Evolutionary conservation across 2,329 filamentous ascomycete species (phyloP), one percentile per base, ranked within the genome.

Genomic region (Neofusicoccum parvum): DNA sequence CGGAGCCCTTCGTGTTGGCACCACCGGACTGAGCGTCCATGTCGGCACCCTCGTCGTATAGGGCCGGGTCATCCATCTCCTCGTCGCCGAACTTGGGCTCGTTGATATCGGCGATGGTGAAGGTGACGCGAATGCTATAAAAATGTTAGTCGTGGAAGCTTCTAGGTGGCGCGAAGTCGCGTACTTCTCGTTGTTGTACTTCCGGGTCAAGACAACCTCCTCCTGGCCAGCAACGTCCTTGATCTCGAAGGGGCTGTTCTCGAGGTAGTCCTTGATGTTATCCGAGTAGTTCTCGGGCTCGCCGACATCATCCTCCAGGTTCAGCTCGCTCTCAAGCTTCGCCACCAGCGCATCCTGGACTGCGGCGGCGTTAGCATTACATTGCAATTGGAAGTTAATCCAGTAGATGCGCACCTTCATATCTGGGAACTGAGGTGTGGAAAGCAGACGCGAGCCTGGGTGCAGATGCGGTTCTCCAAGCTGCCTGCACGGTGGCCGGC

Each of bases 131-230:
- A 81, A 94, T 92, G 72, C 88, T 90, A 45, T 9, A 27, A n/a
- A 45, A 23, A 4, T 48, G 58, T 68, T 64, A 67, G 67, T 34
- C 23, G 6, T 14, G 4, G 27, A 6, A n/a, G 39, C 37, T 20
- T 9, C 3, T 12, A 11, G 5, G 3, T 20, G n/a, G 5, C 39
- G 50, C 27, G 9, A 5, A 12, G 15, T n/a, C 15, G 43, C 88
- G 80, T 80, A 95, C 92, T 90, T 92, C 84, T 99, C 95, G 69
- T 96, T 89, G 73, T 91, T 91, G 74, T 92, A 94, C 69, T 87
- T 90, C 74, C 94, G 90, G 67, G 88, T 90, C 70, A 99, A 85
- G 74, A 90, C 85, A 71, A 99, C 91, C 72, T 97, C 92, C 82
- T 98, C 92, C 79, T 92, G 87, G 68, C 95, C 95, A 34, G 90